Evolutionary conservation across 345 rosid genomes (phyloP).

Genomic region (Populus simonii): DNA sequence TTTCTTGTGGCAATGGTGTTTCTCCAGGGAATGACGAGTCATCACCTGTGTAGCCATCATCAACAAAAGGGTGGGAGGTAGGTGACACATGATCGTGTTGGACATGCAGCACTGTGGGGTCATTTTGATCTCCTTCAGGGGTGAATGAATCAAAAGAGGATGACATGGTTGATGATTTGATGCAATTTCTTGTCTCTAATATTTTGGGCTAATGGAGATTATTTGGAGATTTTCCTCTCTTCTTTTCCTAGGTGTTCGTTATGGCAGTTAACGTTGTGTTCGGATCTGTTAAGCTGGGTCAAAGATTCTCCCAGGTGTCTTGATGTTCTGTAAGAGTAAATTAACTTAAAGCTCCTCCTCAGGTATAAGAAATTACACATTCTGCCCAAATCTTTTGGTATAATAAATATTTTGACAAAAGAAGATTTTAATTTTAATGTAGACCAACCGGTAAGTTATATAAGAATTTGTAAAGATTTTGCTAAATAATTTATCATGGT

Average conservation of each 20-base stretch:
- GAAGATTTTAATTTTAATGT: no score
- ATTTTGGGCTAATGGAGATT: background rate
- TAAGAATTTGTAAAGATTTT: no score
- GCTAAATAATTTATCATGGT: no score
- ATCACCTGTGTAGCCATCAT: background rate
- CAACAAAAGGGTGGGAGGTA: constrained; percentile 8
- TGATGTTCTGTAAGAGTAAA: background rate
- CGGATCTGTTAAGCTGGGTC: constrained; percentile 3
- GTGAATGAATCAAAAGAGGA: constrained; percentile 11
- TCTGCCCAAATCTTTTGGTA: no score
- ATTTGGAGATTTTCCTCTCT: background rate
- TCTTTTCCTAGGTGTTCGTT: background rate
- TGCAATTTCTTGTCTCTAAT: background rate
- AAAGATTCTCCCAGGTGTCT: background rate
- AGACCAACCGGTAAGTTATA: no score
- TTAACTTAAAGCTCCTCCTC: background rate
- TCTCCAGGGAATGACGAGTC: background rate
- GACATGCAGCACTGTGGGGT: background rate
- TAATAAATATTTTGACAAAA: no score
- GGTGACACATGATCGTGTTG: background rate
- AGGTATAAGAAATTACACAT: no score
- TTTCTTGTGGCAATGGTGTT: background rate
- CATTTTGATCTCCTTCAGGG: constrained; percentile 6
- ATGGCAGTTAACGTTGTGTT: constrained; percentile 4
- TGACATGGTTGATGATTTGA: constrained; percentile 4